phyloP scores from a whole-genome alignment of 345 rosid genomes.

The Hibiscus syriacus region DNA sequence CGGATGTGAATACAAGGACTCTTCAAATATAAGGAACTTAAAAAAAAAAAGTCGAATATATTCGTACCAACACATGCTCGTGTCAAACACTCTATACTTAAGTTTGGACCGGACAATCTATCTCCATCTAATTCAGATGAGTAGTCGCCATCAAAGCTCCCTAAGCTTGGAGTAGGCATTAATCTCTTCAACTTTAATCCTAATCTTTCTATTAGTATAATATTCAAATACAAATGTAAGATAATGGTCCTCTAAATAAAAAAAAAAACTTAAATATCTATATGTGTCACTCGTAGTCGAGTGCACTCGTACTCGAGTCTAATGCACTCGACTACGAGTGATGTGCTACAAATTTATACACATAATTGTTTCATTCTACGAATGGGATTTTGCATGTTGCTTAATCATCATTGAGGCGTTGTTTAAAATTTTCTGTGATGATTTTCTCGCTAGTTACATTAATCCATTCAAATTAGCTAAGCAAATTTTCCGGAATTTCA shows the following conservation, averaged over 20 bases:
- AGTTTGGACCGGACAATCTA: background rate
- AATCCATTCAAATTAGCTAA: background rate
- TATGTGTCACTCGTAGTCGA: too few relatives aligned
- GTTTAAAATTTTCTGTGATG: background rate
- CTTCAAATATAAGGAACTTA: too few relatives aligned
- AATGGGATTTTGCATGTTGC: background rate
- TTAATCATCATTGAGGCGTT: background rate
- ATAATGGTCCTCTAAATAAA: background rate
- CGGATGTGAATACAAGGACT: too few relatives aligned
- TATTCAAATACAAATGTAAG: too few relatives aligned
- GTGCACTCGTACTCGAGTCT: too few relatives aligned
- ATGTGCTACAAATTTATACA: background rate
- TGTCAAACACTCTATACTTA: background rate
- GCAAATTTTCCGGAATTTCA: background rate
- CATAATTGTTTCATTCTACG: background rate
- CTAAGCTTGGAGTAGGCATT: background rate
- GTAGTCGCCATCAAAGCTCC: background rate
- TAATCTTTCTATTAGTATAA: background rate
- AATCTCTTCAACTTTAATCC: background rate
- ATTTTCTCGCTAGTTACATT: background rate
- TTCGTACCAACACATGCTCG: too few relatives aligned
- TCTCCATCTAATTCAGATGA: background rate
- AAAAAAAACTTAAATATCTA: background rate
- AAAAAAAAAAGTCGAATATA: too few relatives aligned
- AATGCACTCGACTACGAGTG: too few relatives aligned